Evolutionary conservation across 164 flowering plant genomes (phyloP).

Genomic region (Sedum album): DNA sequence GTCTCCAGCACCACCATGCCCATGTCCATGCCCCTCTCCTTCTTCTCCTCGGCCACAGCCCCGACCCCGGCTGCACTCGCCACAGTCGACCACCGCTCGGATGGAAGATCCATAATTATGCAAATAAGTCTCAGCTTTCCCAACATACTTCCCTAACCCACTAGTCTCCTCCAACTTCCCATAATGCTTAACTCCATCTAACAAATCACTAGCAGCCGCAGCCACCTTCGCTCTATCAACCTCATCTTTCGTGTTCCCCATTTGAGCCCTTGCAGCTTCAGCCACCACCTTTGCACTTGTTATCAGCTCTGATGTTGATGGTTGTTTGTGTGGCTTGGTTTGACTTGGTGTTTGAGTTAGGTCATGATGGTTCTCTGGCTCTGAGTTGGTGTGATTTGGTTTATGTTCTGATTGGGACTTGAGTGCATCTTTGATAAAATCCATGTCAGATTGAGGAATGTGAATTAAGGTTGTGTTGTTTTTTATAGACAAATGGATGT

Average conservation of each 20-base stretch:
- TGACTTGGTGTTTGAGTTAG: background rate
- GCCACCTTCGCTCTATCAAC: conserved; percentile 38
- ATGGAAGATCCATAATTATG: conserved; percentile 28
- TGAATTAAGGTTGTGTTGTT: background rate
- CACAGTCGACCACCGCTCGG: conserved; percentile 9
- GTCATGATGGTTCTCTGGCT: too few relatives aligned
- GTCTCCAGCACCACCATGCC: conserved; percentile 9
- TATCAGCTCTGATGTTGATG: conserved; percentile 34
- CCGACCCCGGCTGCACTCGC: conserved; percentile 7
- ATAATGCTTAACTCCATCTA: conserved; percentile 36
- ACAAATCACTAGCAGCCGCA: conserved; percentile 37
- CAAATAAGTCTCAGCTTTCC: conserved; percentile 46
- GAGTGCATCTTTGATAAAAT: background rate
- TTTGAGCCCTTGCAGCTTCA: conserved; percentile 30
- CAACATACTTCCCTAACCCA: too few relatives aligned
- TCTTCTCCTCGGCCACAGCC: conserved; percentile 1
- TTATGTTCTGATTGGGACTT: background rate
- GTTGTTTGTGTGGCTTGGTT: background rate
- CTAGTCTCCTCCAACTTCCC: conserved; percentile 44
- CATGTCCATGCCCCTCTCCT: background rate
- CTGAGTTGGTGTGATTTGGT: too few relatives aligned
- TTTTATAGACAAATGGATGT: background rate
- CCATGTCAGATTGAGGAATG: too few relatives aligned
- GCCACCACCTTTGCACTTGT: conserved; percentile 44
- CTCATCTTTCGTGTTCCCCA: conserved; percentile 18